phyloP scores from a whole-genome alignment of 345 rosid species.

The Eutrema yunnanense region DNA sequence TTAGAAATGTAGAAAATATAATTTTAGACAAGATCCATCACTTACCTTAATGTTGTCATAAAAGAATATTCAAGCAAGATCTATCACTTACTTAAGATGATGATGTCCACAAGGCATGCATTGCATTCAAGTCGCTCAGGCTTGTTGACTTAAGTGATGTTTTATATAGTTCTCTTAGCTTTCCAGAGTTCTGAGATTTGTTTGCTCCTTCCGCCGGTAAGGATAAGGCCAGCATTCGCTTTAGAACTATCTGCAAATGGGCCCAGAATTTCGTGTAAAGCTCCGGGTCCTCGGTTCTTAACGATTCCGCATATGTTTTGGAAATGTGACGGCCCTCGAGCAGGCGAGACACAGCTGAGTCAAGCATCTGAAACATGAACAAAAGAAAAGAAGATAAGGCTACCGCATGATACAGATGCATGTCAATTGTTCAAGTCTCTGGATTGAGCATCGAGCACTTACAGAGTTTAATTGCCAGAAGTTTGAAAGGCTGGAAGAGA shows the following conservation, averaged over 20 bases:
- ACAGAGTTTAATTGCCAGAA: slow-evolving; percentile 49
- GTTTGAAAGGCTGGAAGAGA: slow-evolving; percentile 49
- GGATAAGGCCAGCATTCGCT: slow-evolving; percentile 50
- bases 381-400: background rate
- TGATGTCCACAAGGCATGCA: slow-evolving; percentile 66
- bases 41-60: background rate
- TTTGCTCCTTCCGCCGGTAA: slow-evolving; percentile 37
- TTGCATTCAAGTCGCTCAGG: slow-evolving; percentile 44
- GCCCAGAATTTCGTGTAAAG: slow-evolving; percentile 58
- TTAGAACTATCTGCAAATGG: slow-evolving; percentile 64
- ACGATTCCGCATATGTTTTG: slow-evolving; percentile 28
- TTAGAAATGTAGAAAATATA: background rate
- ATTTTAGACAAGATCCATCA: background rate
- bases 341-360: slow-evolving; percentile 57
- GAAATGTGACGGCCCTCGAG: slow-evolving; percentile 60
- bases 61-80: background rate
- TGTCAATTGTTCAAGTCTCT: no score
- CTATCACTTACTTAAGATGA: background rate
- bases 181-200: slow-evolving; percentile 33
- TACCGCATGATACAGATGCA: no score
- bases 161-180: slow-evolving; percentile 74
- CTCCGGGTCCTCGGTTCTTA: slow-evolving; percentile 38
- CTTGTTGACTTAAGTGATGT: slow-evolving; percentile 58
- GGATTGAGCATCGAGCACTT: slow-evolving; percentile 19
- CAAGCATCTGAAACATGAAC: slow-evolving; percentile 55